phyloP scores from a whole-genome alignment of 108 stramenopile genomes.

The Conticribra guillardii region DNA sequence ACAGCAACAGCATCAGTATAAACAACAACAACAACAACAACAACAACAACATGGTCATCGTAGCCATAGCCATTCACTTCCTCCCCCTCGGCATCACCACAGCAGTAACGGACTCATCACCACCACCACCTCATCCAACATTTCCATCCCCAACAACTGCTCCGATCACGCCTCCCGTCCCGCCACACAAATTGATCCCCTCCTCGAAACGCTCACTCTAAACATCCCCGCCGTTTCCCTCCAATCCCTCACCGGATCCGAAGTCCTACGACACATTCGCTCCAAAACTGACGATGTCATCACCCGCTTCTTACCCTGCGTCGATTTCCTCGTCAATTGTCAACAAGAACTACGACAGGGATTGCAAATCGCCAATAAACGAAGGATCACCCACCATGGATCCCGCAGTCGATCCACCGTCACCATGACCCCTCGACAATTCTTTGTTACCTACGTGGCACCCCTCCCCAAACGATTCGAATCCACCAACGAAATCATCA shows the following conservation, averaged over 20 bases:
- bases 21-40: too few relatives aligned
- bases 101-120: too few relatives aligned
- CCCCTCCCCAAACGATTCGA: conserved; percentile 70
- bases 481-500: conserved; percentile 57
- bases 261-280: conserved; percentile 59
- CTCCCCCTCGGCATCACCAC: too few relatives aligned
- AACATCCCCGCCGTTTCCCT: conserved; percentile 62
- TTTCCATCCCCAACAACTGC: conserved; percentile 1
- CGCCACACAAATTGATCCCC: conserved; percentile 42
- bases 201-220: conserved; percentile 44
- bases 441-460: conserved; percentile 63
- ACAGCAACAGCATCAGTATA: too few relatives aligned
- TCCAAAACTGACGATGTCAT: conserved; percentile 68
- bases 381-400: conserved; percentile 1
- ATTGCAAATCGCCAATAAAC: conserved; percentile 56
- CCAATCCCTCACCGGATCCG: conserved; percentile 62
- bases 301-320: conserved; percentile 79
- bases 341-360: conserved; percentile 88
- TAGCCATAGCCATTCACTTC: too few relatives aligned
- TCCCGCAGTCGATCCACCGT: neutral
- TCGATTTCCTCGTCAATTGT: conserved; percentile 87
- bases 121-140: neutral
- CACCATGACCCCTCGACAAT: conserved; percentile 71
- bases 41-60: too few relatives aligned
- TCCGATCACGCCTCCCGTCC: conserved; percentile 43